Base-by-base conservation (phyloP, 352 stramenopile genomes). In the Pythium phragmiticola region DNA sequence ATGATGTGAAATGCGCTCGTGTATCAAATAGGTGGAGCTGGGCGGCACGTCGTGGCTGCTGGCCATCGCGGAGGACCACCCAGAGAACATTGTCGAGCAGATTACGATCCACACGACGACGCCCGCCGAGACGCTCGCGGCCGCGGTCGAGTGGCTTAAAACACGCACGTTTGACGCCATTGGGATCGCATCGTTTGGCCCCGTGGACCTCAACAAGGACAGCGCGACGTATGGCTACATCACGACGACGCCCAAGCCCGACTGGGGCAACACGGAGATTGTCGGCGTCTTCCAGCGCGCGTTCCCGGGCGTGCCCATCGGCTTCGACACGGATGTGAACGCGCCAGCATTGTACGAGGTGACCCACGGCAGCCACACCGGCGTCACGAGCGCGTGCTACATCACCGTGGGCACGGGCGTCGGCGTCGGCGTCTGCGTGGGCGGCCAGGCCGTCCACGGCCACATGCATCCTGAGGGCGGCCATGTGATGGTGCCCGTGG, bases 311-410 rank as follows among this genome's bases (percentile, higher is more conserved):
- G 71, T 89, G 19, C 80, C 87, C 13, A 84, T 98, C 7, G 81
- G 80, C 55, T 98, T 99, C 71, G 97, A 99, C 68, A 99, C 97
- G 39, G 97, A 99, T 73, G 97, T 99, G 53, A 99, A 99, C 79
- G 97, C 96, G 17, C 96, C 96, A 0, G 96, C 96, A 13, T 75
- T 98, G 26, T 97, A 97, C 57, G 96, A 99, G 69, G 97, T 93
- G 67, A 75, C 68, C 7, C 78, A 92, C 69, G 80, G 84, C n/a
- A 77, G 81, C 62, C 87, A 96, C 76, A 79, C 83, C 28, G 65
- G 87, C 49, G 80, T 94, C 52, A 72, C 77, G 30, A 94, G 82
- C 67, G 78, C 81, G 45, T 88, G 95, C 41, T 99, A 99, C 81
- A 94, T 99, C 63, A 99, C 96, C 4, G 84, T 98, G 16, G 96